These are phyloP conservation scores for Fusarium decemcellulare DNA, from an alignment of 2,329 filamentous ascomycete species.

Conservation along the genomic window DNA sequence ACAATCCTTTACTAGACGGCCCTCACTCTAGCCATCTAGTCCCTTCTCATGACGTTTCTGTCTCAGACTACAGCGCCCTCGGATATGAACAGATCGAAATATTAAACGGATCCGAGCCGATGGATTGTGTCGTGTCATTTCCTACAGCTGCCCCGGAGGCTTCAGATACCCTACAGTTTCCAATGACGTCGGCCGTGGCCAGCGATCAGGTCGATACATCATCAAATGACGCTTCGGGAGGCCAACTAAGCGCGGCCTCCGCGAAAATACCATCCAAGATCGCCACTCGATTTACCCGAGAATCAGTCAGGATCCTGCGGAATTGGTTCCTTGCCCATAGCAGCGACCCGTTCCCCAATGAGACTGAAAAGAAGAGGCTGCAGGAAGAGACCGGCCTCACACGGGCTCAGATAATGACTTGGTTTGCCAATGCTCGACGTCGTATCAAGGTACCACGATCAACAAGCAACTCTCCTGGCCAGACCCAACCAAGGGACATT, in stretches of 20 bases:
- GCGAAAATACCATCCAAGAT: neutral
- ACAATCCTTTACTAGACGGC: neutral
- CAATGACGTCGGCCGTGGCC: neutral
- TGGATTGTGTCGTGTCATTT: neutral
- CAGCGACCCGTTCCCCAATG: slow-evolving; percentile 85
- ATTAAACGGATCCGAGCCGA: neutral
- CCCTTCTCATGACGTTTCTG: neutral
- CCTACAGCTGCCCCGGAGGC: neutral
- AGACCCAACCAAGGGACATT: slow-evolving; percentile 65
- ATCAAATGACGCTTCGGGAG: neutral
- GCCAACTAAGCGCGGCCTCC: neutral
- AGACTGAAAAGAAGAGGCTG: slow-evolving; percentile 83
- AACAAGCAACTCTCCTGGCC: neutral
- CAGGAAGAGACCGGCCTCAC: slow-evolving; percentile 82
- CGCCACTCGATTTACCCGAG: slow-evolving; percentile 69
- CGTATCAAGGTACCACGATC: slow-evolving; percentile 74
- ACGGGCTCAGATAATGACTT: slow-evolving; percentile 87
- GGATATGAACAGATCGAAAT: neutral
- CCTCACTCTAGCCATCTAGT: neutral
- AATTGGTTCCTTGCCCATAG: slow-evolving; percentile 83
- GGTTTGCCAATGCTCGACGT: slow-evolving; percentile 87
- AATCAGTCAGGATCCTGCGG: slow-evolving; percentile 82
- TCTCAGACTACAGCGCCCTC: neutral
- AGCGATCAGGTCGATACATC: neutral
- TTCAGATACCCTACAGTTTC: neutral